Evolutionary conservation across 73 alveolate genomes (phyloP), one percentile per base, ranked within the genome.

Genomic region (Paraurostyla sp.): DNA sequence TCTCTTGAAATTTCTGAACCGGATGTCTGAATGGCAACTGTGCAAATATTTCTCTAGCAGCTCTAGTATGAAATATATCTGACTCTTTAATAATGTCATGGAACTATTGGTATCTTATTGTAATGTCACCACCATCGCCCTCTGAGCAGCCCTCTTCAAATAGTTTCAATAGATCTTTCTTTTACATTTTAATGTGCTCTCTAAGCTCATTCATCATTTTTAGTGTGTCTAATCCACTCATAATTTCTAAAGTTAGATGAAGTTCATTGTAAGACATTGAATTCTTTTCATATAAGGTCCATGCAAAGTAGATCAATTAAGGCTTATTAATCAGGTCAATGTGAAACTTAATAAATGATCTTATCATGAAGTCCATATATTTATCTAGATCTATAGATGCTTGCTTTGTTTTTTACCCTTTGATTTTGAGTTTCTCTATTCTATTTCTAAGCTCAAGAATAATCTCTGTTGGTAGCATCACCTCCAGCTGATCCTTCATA

Each of bases 401-500:
- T 23, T 65, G 42, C 38, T 38, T 65, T 30, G 82, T 65, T 38
- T 65, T 65, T 30, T 32, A 11, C 9, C 82, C 82, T 15, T 27
- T 33, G 2, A 32, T 54, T 49, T 78, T 60, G 32, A 78, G 50
- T 30, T 78, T 78, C 59, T 78, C 89, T 23, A 78, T 41, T 50
- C 73, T n/a, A 23, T 9, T 16, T 78, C 76, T 46, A 6, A 54
- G 16, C 7, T 75, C 71, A 27, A 60, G 35, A 16, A 51, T 50
- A 11, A 35, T 54, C 18, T 71, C 89, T 9, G 62, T 51, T 0
- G 81, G 92, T 16, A 85, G 48, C 73, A 73, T 87, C 6, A 51
- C 58, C 29, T 75, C 89, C 38, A 87, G 54, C 7, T 52, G n/a
- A 32, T 87, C 87, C 32, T 58, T 71, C 63, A 87, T 73, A 1